Base-by-base conservation (phyloP, 2,329 filamentous ascomycete genomes). In the Clarireedia monteithiana region DNA sequence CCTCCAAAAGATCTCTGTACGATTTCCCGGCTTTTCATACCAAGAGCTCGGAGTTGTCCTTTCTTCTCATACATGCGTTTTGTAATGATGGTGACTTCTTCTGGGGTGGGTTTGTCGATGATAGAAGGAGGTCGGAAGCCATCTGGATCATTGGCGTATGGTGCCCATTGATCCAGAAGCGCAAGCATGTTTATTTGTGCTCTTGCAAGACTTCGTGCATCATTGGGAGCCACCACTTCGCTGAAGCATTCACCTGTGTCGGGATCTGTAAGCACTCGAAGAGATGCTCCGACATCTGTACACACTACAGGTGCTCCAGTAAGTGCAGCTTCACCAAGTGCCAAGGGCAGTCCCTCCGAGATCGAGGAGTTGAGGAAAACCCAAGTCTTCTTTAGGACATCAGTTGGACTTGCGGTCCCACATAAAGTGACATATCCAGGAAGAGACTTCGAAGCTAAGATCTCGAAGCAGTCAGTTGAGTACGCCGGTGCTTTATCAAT, bases 151-250 rank as follows among this genome's bases (percentile, higher is more conserved):
- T 79, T 77, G 3, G 80, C 78, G 64, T 81, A 84, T 49, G 78
- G 70, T 53, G 75, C 72, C 82, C 82, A 86, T 64, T 83, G 77
- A 4, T 80, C 82, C 1, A 84, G 70, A 72, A 86, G 77, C 6
- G 76, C 80, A 12, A 86, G 73, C 61, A 85, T 75, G 55, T 79
- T 78, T 59, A 86, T 78, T 63, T 86, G 83, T 0, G 83, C 83
- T 24, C 77, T 73, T 1, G 82, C 83, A 1, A 86, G 72, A 4
- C 78, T 77, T 39, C 75, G 74, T 4, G 82, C 76, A 65, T 86
- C 83, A 62, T 85, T 85, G 2, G 82, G 83, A 14, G 82, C 79
- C 2, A 85, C 81, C 5, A 85, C 79, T 56, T 81, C 82, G 59
- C 80, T 82, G 70, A 81, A 85, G 4, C 75, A 71, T 61, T 62